phyloP scores from a whole-genome alignment of 352 stramenopile species.

The Globisporangium alternatum region DNA sequence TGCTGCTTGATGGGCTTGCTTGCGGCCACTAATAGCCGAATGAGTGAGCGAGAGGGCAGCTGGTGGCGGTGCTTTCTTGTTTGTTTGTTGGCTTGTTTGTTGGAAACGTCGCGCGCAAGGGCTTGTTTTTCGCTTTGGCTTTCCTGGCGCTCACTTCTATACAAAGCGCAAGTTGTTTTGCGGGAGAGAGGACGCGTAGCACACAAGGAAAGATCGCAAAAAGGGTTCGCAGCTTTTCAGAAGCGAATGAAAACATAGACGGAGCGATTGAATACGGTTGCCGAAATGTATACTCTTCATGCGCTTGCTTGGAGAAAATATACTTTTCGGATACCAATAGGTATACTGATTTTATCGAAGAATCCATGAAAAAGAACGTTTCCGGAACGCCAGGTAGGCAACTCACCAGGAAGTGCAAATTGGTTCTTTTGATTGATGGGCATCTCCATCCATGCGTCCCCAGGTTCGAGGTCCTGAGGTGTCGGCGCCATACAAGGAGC shows the following conservation, averaged over 20 bases:
- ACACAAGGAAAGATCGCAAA: constrained; percentile 3
- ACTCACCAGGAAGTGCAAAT: not conserved
- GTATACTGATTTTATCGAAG: constrained; percentile 4
- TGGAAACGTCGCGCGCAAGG: not conserved
- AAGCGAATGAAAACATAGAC: not conserved
- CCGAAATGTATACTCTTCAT: not conserved
- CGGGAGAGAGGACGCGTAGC: not conserved
- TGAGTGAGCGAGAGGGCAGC: not conserved
- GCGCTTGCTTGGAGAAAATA: not conserved
- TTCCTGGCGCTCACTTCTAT: not conserved
- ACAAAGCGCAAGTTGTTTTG: constrained; percentile 2
- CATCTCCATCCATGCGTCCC: not conserved
- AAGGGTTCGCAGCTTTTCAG: constrained; percentile 6
- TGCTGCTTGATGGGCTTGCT: constrained; percentile 3
- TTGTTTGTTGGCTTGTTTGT: not conserved
- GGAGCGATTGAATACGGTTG: not conserved
- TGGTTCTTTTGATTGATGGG: too few relatives aligned
- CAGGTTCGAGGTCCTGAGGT: too few relatives aligned
- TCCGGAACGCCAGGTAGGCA: not conserved
- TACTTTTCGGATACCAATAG: not conserved
- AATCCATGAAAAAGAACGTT: not conserved
- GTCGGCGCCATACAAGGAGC: too few relatives aligned
- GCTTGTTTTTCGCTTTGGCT: not conserved
- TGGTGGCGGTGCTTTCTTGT: not conserved
- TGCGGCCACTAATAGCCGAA: not conserved